Conservation (phyloP, 495 filamentous ascomycete genomes). For the Sordaria brevicollis region DNA sequence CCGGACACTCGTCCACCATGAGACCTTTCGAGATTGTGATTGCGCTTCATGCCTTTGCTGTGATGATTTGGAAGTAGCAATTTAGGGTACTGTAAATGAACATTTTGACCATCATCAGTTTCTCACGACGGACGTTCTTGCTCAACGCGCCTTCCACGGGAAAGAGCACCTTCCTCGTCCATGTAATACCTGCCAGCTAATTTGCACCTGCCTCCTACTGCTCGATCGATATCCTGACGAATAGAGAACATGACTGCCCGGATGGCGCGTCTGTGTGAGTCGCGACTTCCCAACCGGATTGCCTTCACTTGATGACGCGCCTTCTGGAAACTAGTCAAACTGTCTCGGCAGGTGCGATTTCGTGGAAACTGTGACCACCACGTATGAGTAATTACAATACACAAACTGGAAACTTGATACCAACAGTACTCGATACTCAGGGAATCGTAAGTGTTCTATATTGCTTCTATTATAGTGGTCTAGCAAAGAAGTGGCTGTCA, state of each 20-base stretch:
- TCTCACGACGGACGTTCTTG: no score
- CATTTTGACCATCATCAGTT: no score
- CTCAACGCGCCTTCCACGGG: no score
- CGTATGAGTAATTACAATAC: background rate
- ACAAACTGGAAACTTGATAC: background rate
- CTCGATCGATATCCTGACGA: background rate
- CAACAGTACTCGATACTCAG: no score
- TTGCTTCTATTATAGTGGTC: no score
- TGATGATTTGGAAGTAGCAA: background rate
- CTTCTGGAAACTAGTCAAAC: background rate
- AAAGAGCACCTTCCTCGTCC: background rate
- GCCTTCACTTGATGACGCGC: background rate
- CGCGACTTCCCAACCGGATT: background rate
- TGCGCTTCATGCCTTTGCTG: background rate
- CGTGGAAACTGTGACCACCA: background rate
- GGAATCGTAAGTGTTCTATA: no score
- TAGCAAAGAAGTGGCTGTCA: background rate
- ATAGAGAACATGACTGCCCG: background rate
- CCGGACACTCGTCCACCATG: background rate
- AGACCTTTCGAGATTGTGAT: background rate
- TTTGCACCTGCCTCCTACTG: background rate
- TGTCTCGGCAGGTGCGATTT: background rate
- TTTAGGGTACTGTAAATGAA: no score
- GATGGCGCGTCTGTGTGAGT: background rate
- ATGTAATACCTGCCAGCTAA: background rate